A percentile compares a stretch with the other conserved stretches of the same genome.
phyloP scores from a whole-genome alignment of 805 yeast genomes.

The Torulaspora microellipsoides region DNA sequence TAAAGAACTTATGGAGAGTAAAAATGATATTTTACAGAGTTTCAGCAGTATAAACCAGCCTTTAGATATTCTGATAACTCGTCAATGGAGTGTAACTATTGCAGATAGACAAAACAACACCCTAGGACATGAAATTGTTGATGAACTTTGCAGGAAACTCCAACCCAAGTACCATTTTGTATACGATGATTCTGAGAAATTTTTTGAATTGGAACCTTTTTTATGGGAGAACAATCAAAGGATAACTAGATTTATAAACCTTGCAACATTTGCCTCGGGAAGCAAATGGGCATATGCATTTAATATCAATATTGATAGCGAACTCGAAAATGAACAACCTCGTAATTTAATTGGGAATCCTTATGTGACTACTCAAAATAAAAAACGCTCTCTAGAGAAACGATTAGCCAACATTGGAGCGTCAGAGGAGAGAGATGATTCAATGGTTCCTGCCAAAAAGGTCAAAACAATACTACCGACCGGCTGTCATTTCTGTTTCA shows the following conservation, averaged over 20 bases:
- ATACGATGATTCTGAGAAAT: constrained; percentile 39
- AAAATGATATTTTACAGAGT: constrained; percentile 25
- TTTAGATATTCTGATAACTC: constrained; percentile 55
- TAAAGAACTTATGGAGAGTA: constrained; percentile 10
- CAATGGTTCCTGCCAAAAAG: constrained; percentile 22
- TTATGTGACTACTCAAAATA: constrained; percentile 10
- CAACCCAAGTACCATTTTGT: constrained; percentile 69
- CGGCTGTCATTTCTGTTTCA: constrained; percentile 76
- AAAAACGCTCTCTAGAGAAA: constrained; percentile 13
- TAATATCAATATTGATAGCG: constrained; percentile 35
- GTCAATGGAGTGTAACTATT: constrained; percentile 56
- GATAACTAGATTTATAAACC: constrained; percentile 59
- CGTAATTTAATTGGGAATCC: constrained; percentile 34
- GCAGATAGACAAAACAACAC: constrained; percentile 43
- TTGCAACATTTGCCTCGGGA: constrained; percentile 53
- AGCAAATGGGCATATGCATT: constrained; percentile 77
- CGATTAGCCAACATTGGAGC: not conserved
- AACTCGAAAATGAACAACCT: constrained; percentile 19
- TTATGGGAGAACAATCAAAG: constrained; percentile 45
- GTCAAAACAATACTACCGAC: constrained; percentile 48
- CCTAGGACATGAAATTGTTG: constrained; percentile 45
- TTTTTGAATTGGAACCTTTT: constrained; percentile 55
- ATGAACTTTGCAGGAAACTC: constrained; percentile 39
- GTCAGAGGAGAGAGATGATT: constrained; percentile 7
- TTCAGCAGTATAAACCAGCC: constrained; percentile 16